Percentiles rank a stretch among this genome's conserved stretches.
Conservation (phyloP, 2,329 filamentous ascomycete genomes). For the Lasiodiplodia theobromae region DNA sequence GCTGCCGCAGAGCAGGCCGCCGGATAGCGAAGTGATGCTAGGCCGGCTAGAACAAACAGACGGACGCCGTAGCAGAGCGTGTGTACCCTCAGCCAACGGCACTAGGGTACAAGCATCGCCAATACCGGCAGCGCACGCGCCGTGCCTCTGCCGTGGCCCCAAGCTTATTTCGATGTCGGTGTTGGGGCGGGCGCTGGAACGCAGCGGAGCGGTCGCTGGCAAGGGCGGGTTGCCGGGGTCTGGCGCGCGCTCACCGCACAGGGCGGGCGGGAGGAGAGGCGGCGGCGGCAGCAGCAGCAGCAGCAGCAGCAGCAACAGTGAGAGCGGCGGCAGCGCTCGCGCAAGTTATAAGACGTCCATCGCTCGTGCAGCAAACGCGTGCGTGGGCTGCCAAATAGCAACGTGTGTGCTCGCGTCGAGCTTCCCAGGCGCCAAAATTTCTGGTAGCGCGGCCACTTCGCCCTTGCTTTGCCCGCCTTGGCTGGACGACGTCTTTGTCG, state of each 20-base stretch:
- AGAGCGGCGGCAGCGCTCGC: neutral
- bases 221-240: neutral
- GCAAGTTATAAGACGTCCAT: conserved; percentile 9
- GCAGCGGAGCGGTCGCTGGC: neutral
- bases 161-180: conserved; percentile 22
- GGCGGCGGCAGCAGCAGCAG: neutral
- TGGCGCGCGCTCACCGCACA: conserved; percentile 16
- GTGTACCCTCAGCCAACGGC: conserved; percentile 8
- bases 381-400: conserved; percentile 11
- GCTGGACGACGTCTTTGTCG: conserved; percentile 26
- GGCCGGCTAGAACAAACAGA: neutral
- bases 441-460: conserved; percentile 25
- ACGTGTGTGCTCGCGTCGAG: conserved; percentile 25
- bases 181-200: conserved; percentile 12
- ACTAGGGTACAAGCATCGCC: conserved; percentile 16
- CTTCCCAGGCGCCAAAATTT: conserved; percentile 26
- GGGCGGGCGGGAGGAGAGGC: conserved; percentile 14
- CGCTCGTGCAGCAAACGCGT: conserved; percentile 11
- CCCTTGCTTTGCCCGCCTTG: conserved; percentile 27
- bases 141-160: conserved; percentile 14
- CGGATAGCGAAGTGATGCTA: neutral
- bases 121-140: conserved; percentile 13
- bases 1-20: neutral
- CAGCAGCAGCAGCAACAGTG: neutral
- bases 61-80: neutral